Evolutionary conservation across 352 stramenopile species (phyloP), one percentile per base, ranked within the genome.

Genomic region (Pythium folliculosum): DNA sequence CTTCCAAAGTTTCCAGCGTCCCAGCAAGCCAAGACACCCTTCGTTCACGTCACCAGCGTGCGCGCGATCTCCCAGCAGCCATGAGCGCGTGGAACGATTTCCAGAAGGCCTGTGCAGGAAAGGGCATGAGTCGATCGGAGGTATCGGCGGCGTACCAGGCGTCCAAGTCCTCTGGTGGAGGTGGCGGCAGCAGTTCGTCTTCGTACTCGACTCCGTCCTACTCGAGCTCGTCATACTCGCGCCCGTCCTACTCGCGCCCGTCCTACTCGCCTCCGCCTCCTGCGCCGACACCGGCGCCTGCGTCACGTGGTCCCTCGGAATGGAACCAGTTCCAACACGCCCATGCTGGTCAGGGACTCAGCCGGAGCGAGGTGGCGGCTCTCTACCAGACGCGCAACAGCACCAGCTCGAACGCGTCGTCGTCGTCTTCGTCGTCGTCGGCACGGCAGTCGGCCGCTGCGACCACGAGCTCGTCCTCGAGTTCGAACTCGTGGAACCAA

Each of bases 291-390:
- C 53, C 53, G 13, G 22, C 25, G 12, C 16, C 8, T 5, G n/a
- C 50, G 13, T n/a, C 50, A 7, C 23, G 19, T 25, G n/a, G 19
- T 52, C 45, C 21, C 3, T 62, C 55, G 14, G 5, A 38, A 8
- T 62, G 55, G 55, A 62, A 62, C 19, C 6, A n/a, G 19, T 62
- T 43, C 55, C 55, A 62, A 13, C 55, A 43, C 6, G 21, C 2
- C 2, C 21, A 53, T 25, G 55, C 55, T 23, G 55, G 55, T 5
- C 22, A 52, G 17, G 55, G 55, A 4, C 40, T 62, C 22, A 52
- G 21, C 23, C 38, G 10, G 6, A 10, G 14, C 19, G 21, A 62
- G 23, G 25, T 62, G 22, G 50, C 55, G 6, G 38, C 12, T 13
- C 10, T 22, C 37, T 62, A 62, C 55, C 55, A 50, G 23, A 37